Evolutionary conservation across 805 yeast species (phyloP).

Genomic region (Pichia membranifaciens): DNA sequence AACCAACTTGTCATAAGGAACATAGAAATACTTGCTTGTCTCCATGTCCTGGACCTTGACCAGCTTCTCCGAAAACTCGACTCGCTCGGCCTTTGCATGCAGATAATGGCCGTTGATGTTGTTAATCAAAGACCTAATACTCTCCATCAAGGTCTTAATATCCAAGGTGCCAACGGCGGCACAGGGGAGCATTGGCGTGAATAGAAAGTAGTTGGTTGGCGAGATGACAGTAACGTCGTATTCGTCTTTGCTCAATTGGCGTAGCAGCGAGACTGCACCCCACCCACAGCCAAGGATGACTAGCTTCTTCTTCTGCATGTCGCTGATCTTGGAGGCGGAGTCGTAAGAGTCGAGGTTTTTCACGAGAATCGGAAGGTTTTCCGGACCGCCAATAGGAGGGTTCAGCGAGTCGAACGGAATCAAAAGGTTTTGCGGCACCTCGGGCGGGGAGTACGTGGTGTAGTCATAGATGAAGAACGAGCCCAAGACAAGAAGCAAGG

Average conservation of each 20-base stretch:
- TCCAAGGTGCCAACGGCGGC: conserved; percentile 94
- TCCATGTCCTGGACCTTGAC: conserved; percentile 51
- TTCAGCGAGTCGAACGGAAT: conserved; percentile 49
- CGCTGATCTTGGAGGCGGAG: conserved; percentile 39
- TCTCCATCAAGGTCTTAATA: conserved; percentile 85
- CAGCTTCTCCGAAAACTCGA: conserved; percentile 64
- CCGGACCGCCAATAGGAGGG: conserved; percentile 64
- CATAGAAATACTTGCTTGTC: conserved; percentile 39
- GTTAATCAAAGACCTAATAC: conserved; percentile 80
- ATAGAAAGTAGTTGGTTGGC: conserved; percentile 90
- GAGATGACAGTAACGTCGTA: conserved; percentile 87
- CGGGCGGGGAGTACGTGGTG: conserved; percentile 50
- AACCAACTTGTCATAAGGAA: conserved; percentile 75
- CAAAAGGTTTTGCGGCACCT: conserved; percentile 36
- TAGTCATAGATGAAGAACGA: conserved; percentile 60
- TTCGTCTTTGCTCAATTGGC: conserved; percentile 74
- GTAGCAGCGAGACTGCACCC: conserved; percentile 85
- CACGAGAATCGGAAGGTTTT: conserved; percentile 56
- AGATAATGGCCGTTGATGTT: conserved; percentile 70
- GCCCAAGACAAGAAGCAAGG: conserved; percentile 36
- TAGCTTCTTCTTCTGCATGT: conserved; percentile 58
- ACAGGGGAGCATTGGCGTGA: conserved; percentile 90
- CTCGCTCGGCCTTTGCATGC: conserved; percentile 83
- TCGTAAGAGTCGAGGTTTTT: conserved; percentile 55
- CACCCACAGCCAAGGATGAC: conserved; percentile 88